Evolutionary conservation across 441 rosid species (phyloP).

Genomic region (Pelargonium fulgidum): DNA sequence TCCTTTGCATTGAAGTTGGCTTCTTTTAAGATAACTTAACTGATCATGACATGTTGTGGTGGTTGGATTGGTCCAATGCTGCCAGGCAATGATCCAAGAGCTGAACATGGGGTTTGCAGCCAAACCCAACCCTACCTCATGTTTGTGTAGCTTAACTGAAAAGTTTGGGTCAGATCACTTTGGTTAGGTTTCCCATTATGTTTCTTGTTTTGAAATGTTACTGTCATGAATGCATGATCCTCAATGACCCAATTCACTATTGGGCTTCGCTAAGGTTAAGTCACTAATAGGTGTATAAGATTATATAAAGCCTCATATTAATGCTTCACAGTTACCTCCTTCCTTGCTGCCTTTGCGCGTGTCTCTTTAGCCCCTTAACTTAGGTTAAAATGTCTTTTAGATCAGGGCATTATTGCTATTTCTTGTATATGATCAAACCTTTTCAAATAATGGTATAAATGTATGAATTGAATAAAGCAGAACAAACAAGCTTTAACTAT

Average conservation of each 20-base stretch:
- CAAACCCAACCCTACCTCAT: too few species aligned
- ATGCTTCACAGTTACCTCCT: background rate
- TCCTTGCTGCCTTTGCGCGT: background rate
- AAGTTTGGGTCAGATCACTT: too few species aligned
- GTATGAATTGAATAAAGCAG: background rate
- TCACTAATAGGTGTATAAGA: background rate
- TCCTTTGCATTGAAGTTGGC: background rate
- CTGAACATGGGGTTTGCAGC: background rate
- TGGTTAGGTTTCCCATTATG: too few species aligned
- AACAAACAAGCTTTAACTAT: background rate
- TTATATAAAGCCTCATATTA: background rate
- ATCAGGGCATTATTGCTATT: background rate
- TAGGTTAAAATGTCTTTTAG: background rate
- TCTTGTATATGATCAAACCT: background rate
- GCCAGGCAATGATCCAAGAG: background rate
- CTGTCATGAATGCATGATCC: background rate
- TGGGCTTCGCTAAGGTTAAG: background rate
- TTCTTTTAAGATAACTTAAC: background rate
- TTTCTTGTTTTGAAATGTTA: too few species aligned
- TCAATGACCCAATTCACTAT: background rate
- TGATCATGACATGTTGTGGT: background rate
- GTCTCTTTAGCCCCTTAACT: background rate
- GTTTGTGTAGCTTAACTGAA: too few species aligned
- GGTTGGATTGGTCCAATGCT: background rate
- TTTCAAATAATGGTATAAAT: background rate